Evolutionary conservation across 805 yeast species (phyloP), one percentile per base, ranked within the genome.

Genomic region (Nakazawaea ernobii): DNA sequence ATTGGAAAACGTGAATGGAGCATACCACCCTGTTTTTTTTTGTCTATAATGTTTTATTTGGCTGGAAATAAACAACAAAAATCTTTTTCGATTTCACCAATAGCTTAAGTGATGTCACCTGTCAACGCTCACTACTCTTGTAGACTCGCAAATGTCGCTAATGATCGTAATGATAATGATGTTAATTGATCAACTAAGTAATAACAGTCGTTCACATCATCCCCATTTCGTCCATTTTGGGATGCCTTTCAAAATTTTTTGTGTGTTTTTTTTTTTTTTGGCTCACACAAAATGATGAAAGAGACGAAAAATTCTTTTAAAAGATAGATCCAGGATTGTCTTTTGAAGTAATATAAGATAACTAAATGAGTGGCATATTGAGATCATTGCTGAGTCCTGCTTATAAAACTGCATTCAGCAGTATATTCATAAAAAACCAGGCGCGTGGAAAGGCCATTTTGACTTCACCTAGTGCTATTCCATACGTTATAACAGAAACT

Each of bases 401-500:
- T 13, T 10, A 9, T 7, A 32, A 26, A 32, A 9, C 40, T 7
- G 11, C n/a, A 9, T 11, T 14, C 3, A 13, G 14, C 10, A 26
- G 20, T 29, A 27, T 26, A 4, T 14, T 39, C 11, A 24, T 35
- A 26, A 27, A 17, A 29, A 35, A 35, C 13, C 44, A 40, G 29
- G 33, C 26, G 10, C 39, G 49, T 14, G 6, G 24, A 4, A 72
- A 60, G 29, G 77, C 79, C 6, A 68, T 73, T 42, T 61, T 74
- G 55, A 63, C 76, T 6, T 71, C 84, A 2, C 73, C 79, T 17
- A 73, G 70, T 52, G 72, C 81, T 30, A 65, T 79, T 40, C 79
- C 84, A 20, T 66, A 66, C 46, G 59, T 73, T 11, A 67, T 64
- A 49, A 71, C 82, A 2, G 54, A 63, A 38, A 69, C 77, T 2